Evolutionary conservation across 2,329 filamentous ascomycete species (phyloP), one percentile per base, ranked within the genome.

Genomic region (Elsinoe necatrix): DNA sequence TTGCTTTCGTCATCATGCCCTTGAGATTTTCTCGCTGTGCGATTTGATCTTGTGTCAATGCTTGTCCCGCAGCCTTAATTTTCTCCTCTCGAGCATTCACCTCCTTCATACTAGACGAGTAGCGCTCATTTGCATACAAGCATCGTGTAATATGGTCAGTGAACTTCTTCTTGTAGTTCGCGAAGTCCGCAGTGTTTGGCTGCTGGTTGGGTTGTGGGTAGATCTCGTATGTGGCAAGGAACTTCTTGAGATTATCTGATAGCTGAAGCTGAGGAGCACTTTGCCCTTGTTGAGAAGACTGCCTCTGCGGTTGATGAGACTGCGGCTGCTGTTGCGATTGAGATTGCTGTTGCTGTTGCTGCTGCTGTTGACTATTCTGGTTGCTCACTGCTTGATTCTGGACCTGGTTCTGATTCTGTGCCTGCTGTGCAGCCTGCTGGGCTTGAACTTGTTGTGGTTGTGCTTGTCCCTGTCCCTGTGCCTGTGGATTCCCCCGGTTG

Each of bases 221-320:
- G 25, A 61, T 48, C 48, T 59, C 55, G 48, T 56, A 57, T 29
- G 54, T 47, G 51, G 27, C 20, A 9, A 59, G 37, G 42, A 58
- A 59, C 35, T 54, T 41, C 31, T 62, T 62, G 51, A 55, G 55
- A 14, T 67, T 64, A 55, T 68, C 68, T 43, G 65, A 65, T 35
- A 67, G 63, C 45, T 65, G 63, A 23, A 63, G 61, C 16, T 66
- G 63, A 21, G 68, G 68, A 47, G 68, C 57, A 31, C 35, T 41
- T 45, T 57, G 45, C 18, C 63, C 62, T 41, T 66, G 64, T 37
- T 62, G 61, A 41, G 64, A 61, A 20, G 62, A 60, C 51, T 67
- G 63, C 47, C 67, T 66, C 21, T 61, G 57, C 20, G 57, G 56
- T 58, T 61, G 56, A 42, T 61, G 63, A 20, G 58, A 41, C 58